These are phyloP conservation scores for Citrullus colocynthis DNA, from an alignment of 306 rosid genomes.

Conservation along the genomic window DNA sequence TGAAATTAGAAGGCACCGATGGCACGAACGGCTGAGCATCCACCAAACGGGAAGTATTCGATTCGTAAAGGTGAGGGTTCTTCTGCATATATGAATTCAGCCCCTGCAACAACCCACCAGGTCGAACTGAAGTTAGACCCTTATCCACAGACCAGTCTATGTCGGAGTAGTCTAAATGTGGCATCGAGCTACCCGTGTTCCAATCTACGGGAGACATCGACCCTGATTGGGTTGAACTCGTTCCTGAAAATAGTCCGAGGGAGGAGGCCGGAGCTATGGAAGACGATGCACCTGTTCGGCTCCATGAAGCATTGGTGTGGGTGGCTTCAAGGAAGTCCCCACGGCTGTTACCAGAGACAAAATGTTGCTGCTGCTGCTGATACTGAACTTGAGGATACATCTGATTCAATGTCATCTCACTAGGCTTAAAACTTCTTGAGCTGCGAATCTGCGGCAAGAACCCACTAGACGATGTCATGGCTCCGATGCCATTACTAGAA, in stretches of 20 bases:
- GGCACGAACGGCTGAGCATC: constrained; percentile 45
- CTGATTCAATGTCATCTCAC: constrained; percentile 46
- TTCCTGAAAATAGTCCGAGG: constrained; percentile 82
- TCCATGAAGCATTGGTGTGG: constrained; percentile 52
- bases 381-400: constrained; percentile 68
- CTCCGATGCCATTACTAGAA: constrained; percentile 41
- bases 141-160: constrained; percentile 90
- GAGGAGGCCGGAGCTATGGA: constrained; percentile 76
- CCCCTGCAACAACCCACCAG: constrained; percentile 61
- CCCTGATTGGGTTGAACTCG: constrained; percentile 71
- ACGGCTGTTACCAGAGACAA: constrained; percentile 34
- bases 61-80: constrained; percentile 33
- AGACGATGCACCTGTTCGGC: constrained; percentile 51
- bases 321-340: constrained; percentile 43
- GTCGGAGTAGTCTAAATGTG: constrained; percentile 58
- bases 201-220: constrained; percentile 74
- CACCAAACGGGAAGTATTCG: constrained; percentile 41
- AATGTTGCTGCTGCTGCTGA: constrained; percentile 52
- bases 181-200: constrained; percentile 61
- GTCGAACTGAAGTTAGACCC: constrained; percentile 35
- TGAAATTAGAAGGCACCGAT: constrained; percentile 42
- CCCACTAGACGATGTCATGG: constrained; percentile 50
- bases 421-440: constrained; percentile 42
- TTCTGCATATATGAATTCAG: constrained; percentile 46
- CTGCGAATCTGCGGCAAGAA: constrained; percentile 48